Base-by-base conservation (phyloP, 192 early-diverging fungal genomes). In the Backusella sp. region DNA sequence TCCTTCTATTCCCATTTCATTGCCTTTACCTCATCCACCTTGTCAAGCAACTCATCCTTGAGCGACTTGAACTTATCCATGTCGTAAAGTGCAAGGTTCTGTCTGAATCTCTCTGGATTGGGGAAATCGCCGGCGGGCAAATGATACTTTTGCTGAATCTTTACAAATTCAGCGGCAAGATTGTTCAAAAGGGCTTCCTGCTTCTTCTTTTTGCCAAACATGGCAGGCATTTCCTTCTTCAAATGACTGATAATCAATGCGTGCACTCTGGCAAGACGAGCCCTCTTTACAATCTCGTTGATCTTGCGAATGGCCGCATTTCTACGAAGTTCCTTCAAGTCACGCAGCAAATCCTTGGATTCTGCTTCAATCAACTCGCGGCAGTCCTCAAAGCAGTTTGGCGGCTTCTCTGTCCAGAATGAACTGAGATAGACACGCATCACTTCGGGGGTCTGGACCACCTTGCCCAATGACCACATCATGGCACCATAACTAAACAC, bases 391-490 rank as follows among this genome's bases (percentile, higher is more conserved):
- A 89, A 88, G 23, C 86, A 79, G 73, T 90, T 88, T 65, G 86
- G 84, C 6, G 90, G 87, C 11, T 88, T 87, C 73, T 89, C 83
- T 26, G 89, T 84, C 94, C 94, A 94, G 81, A 95, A 93, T 34
- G 88, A 91, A 17, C 90, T 87, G 73, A 91, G 66, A 81, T 90
- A 95, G 46, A 96, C 94, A n/a, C 93, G 88, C 80, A 90, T 86
- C 17, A 95, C 94, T 79, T 96, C 94, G 30, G 94, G 94, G 2
- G 92, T 92, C 42, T 91, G 86, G 5, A 96, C 87, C 7, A 95
- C 92, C 76, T 93, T 92, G 62, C 94, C 94, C 32, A 96, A 86
- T n/a, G 92, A 92, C 93, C 93, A 96, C 94, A 96, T 96, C 79
- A 96, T 81, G 34, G 94, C 94, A 32, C 94, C 94, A 76, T 95